Base-by-base conservation (phyloP, 2,329 filamentous ascomycete genomes). In the Fusarium transvaalense region DNA sequence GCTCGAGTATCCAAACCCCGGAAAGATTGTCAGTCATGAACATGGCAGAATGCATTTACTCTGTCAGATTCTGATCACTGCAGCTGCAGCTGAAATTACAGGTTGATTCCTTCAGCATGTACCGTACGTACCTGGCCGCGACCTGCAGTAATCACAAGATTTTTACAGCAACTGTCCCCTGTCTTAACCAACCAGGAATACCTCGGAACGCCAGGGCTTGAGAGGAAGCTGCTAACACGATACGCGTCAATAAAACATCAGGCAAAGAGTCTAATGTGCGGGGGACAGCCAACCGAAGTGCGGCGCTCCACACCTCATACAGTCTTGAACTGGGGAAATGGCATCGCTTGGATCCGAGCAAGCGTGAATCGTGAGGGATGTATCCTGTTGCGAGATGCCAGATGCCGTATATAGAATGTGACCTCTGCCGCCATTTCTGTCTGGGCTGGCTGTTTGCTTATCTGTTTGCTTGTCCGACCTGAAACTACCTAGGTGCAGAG, bases 331-430 rank as follows among this genome's bases (percentile, higher is more conserved):
- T 64, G 61, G 61, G 61, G 59, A 64, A 64, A 48, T 48, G 38
- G 42, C 35, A 61, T 55, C 50, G 35, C 31, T 50, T 45, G 59
- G 45, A 37, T 61, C 50, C 50, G 39, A 61, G 38, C 45, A 61
- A 32, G 56, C 38, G 27, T 61, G 46, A 61, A 42, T n/a, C 27
- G 25, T 45, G 46, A 37, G 58, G 56, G 60, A 69, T 63, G 53
- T 42, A 57, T 53, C 39, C 46, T 32, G 42, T 51, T 39, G 51
- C 23, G 29, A 54, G 31, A 55, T 29, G 31, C 38, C 57, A 50
- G 39, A 47, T 66, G 37, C 63, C 51, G 66, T 73, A 74, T 74
- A 74, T 74, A 74, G 72, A 72, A 73, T 64, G 72, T 69, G 66
- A 56, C 68, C 51, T 42, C 59, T 73, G 68, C 70, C 70, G 35